Conservation (phyloP, 805 yeast species). For the Candida pseudofarinosa region DNA sequence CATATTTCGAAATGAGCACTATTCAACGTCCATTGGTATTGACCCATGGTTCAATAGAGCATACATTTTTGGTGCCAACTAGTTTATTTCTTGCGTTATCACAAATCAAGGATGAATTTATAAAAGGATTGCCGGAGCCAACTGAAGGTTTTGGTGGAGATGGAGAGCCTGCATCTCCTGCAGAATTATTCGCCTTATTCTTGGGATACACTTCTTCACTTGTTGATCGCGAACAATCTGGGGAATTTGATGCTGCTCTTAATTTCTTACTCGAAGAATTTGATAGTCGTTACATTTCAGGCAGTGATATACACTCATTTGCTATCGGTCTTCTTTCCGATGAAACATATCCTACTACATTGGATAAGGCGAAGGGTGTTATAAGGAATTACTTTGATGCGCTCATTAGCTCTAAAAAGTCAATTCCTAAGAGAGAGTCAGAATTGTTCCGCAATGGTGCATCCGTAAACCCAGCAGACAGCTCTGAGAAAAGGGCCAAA, state of each 20-base stretch:
- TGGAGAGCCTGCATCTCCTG: slow-evolving; percentile 82
- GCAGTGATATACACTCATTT: slow-evolving; percentile 78
- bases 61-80: slow-evolving; percentile 83
- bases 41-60: slow-evolving; percentile 83
- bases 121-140: slow-evolving; percentile 67
- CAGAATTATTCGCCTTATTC: slow-evolving; percentile 80
- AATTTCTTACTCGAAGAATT: slow-evolving; percentile 74
- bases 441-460: slow-evolving; percentile 63
- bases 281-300: slow-evolving; percentile 64
- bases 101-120: slow-evolving; percentile 84
- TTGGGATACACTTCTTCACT: slow-evolving; percentile 64
- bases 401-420: slow-evolving; percentile 23
- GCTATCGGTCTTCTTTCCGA: slow-evolving; percentile 64
- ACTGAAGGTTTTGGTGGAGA: slow-evolving; percentile 85
- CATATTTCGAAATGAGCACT: slow-evolving; percentile 14
- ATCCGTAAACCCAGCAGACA: slow-evolving; percentile 29
- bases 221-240: slow-evolving; percentile 41
- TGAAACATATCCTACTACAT: slow-evolving; percentile 58
- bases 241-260: slow-evolving; percentile 67
- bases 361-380: slow-evolving; percentile 65
- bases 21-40: slow-evolving; percentile 72
- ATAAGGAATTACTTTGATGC: slow-evolving; percentile 71
- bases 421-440: slow-evolving; percentile 21
- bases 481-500: slow-evolving; percentile 34
- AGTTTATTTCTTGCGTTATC: slow-evolving; percentile 73